Conservation (phyloP, 2,329 filamentous ascomycete species). For the Alternaria angustiovoidea region DNA sequence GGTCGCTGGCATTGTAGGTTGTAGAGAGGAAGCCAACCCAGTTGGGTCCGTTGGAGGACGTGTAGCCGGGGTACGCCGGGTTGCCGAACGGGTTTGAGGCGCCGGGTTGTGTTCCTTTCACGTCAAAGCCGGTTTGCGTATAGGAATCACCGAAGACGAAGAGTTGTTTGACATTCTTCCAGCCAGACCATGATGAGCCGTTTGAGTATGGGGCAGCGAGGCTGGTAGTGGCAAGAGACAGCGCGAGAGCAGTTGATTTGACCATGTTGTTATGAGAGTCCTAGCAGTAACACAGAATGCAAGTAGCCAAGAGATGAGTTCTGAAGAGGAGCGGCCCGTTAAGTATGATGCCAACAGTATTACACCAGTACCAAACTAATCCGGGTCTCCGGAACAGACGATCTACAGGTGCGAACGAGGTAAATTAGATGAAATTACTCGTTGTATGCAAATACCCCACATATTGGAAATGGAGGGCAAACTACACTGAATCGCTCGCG, state of each 20-base stretch:
- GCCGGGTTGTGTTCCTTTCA: conserved; percentile 61
- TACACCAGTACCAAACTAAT: conserved; percentile 20
- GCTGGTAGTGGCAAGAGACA: conserved; percentile 30
- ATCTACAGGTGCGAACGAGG: conserved; percentile 30
- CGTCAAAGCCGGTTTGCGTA: conserved; percentile 67
- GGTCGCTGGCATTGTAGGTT: conserved; percentile 50
- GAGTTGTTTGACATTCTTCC: conserved; percentile 45
- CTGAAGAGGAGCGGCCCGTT: conserved; percentile 5
- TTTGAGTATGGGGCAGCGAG: conserved; percentile 29
- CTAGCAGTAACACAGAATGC: background rate
- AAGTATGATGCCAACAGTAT: conserved; percentile 14
- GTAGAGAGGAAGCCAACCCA: conserved; percentile 60
- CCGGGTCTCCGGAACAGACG: conserved; percentile 23
- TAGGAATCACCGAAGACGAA: conserved; percentile 64
- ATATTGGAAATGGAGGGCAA: conserved; percentile 21
- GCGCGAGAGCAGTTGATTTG: conserved; percentile 30
- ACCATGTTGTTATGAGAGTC: conserved; percentile 23
- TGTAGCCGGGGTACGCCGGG: conserved; percentile 59
- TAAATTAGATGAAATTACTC: conserved; percentile 38
- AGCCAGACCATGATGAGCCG: conserved; percentile 40
- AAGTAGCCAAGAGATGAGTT: background rate
- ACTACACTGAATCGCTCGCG: conserved; percentile 18
- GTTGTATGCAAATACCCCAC: conserved; percentile 26
- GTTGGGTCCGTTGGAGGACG: conserved; percentile 59
- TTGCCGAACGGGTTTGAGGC: conserved; percentile 68